Evolutionary conservation across 2,329 filamentous ascomycete genomes (phyloP).

Genomic region (Colletotrichum australisinense): DNA sequence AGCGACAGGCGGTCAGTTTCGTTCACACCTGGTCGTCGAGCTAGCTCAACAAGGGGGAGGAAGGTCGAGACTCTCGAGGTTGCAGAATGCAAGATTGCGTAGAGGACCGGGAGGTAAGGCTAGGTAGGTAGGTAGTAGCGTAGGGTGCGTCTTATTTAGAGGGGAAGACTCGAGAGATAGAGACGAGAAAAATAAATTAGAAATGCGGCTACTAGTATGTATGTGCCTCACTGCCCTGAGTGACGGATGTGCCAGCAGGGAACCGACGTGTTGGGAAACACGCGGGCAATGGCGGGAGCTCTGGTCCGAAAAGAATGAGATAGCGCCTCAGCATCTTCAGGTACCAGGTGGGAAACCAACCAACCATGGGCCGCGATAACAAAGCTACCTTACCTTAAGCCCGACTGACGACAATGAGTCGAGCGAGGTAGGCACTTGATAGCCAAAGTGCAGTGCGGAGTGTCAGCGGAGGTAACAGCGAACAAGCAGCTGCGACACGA

Average conservation of each 20-base stretch:
- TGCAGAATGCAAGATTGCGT: constrained; percentile 12
- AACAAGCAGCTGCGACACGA: not conserved
- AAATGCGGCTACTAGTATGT: not conserved
- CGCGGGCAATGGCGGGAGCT: constrained; percentile 14
- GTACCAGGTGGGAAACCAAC: not conserved
- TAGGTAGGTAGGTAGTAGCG: not conserved
- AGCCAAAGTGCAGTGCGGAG: not conserved
- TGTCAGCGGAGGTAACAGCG: constrained; percentile 12
- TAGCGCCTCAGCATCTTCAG: not conserved
- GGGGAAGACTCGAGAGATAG: not conserved
- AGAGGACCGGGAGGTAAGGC: not conserved
- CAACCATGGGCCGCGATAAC: not conserved
- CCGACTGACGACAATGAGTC: not conserved
- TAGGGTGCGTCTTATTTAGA: not conserved
- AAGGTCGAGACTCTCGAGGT: not conserved
- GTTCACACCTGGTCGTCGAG: not conserved
- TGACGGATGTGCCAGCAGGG: not conserved
- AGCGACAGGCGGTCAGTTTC: constrained; percentile 19
- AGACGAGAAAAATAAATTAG: not conserved
- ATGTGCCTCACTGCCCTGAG: constrained; percentile 2
- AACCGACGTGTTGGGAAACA: constrained; percentile 12
- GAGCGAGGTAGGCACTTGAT: not conserved
- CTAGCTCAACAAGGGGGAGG: not conserved
- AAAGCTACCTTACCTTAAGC: not conserved
- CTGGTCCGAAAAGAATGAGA: constrained; percentile 16